phyloP scores from a whole-genome alignment of 371 early-diverging fungal genomes.

The Mortierella polycephala region DNA sequence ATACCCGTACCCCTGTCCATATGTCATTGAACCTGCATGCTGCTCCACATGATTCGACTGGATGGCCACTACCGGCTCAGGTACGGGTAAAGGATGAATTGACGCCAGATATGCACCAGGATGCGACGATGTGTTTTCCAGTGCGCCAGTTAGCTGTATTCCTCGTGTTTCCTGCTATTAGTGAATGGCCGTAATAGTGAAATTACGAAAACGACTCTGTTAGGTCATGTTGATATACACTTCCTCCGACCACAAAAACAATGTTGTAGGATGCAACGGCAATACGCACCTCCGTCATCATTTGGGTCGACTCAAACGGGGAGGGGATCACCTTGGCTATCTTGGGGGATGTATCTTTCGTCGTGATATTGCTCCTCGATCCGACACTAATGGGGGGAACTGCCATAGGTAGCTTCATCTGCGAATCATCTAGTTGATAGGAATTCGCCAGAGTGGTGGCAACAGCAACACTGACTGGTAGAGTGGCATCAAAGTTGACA shows the following conservation, averaged over 20 bases:
- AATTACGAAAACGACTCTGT: too few species aligned
- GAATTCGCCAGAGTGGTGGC: slow-evolving; percentile 21
- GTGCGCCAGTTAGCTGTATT: too few species aligned
- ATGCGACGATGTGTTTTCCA: too few species aligned
- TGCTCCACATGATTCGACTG: slow-evolving; percentile 7
- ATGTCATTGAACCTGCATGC: not conserved
- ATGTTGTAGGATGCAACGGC: not conserved
- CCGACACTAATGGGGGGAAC: slow-evolving; percentile 37
- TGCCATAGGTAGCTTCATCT: slow-evolving; percentile 5
- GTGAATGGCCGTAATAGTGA: too few species aligned
- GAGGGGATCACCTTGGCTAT: slow-evolving; percentile 32
- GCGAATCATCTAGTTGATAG: slow-evolving; percentile 10
- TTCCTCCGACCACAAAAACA: not conserved
- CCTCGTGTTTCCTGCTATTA: too few species aligned
- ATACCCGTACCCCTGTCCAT: slow-evolving; percentile 6
- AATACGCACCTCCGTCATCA: slow-evolving; percentile 15
- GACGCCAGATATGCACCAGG: too few species aligned
- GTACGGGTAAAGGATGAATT: too few species aligned
- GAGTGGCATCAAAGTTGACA: slow-evolving; percentile 32
- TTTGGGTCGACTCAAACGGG: slow-evolving; percentile 27
- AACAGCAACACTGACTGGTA: slow-evolving; percentile 30
- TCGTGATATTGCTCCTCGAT: slow-evolving; percentile 11
- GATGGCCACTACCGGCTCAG: not conserved
- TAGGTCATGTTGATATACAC: not conserved
- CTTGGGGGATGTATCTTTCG: slow-evolving; percentile 10